phyloP scores from a whole-genome alignment of 2,329 filamentous ascomycete genomes.

The Botrytis medusae region DNA sequence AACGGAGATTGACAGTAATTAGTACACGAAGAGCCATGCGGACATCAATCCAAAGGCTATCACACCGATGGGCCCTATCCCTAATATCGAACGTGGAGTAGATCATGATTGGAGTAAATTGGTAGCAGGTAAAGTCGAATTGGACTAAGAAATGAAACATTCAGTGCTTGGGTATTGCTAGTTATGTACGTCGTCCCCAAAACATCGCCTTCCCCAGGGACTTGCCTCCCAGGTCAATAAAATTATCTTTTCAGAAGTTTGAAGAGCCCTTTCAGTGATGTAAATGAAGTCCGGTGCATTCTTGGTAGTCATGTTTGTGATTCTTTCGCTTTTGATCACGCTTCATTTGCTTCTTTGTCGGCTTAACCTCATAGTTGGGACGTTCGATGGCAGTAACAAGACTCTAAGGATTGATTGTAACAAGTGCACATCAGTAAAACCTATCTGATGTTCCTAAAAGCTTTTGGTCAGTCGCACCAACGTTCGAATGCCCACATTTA shows the following conservation, averaged over 20 bases:
- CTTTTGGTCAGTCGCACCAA: background rate
- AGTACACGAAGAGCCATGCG: conserved; percentile 82
- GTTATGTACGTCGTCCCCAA: background rate
- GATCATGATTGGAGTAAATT: conserved; percentile 48
- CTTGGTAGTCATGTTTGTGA: background rate
- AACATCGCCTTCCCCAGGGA: background rate
- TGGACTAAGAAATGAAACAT: conserved; percentile 72
- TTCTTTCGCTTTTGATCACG: background rate
- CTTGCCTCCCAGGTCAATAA: background rate
- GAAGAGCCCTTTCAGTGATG: background rate
- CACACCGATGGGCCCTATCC: conserved; percentile 80
- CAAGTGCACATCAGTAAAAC: background rate
- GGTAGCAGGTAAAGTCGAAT: conserved; percentile 80
- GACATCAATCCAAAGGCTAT: conserved; percentile 70
- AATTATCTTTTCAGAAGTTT: background rate
- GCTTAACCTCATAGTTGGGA: background rate
- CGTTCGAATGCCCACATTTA: background rate
- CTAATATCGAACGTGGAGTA: conserved; percentile 73
- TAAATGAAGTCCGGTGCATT: background rate
- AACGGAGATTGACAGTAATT: conserved; percentile 44
- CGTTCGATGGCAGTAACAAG: background rate
- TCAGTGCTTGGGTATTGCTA: background rate
- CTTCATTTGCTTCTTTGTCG: background rate
- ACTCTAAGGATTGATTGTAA: background rate
- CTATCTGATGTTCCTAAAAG: background rate